These are phyloP conservation scores for Steccherinum ochraceum DNA, from an alignment of 768 basidiomycete genomes.

Conservation along the genomic window DNA sequence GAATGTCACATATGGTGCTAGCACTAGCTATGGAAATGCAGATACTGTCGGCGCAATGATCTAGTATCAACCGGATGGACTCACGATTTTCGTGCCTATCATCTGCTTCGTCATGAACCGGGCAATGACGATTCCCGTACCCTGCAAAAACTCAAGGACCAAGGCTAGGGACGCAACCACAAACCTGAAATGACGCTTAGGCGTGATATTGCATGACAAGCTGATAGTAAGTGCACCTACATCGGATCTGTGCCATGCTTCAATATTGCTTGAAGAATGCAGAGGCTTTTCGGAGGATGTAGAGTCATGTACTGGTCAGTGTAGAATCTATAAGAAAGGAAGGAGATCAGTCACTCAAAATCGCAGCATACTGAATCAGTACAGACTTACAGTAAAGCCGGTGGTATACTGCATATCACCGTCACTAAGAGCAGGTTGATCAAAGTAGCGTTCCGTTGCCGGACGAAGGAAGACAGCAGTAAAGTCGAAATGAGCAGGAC, in stretches of 20 bases:
- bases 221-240: neutral
- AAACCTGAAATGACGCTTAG: slow-evolving; percentile 5
- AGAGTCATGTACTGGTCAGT: slow-evolving; percentile 7
- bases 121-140: slow-evolving; percentile 2
- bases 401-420: slow-evolving; percentile 8
- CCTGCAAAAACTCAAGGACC: slow-evolving; percentile 11
- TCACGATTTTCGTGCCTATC: neutral
- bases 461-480: slow-evolving; percentile 4
- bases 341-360: too few relatives aligned
- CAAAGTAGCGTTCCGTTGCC: slow-evolving; percentile 7
- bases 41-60: too few relatives aligned
- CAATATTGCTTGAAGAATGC: slow-evolving; percentile 7
- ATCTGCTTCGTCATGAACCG: neutral
- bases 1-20: slow-evolving; percentile 13
- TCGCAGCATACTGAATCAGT: too few relatives aligned
- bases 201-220: neutral
- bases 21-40: slow-evolving; percentile 11
- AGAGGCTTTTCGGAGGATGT: slow-evolving; percentile 5
- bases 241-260: slow-evolving; percentile 10
- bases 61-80: too few relatives aligned
- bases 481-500: slow-evolving; percentile 10
- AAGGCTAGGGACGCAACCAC: slow-evolving; percentile 11
- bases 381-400: slow-evolving; percentile 9
- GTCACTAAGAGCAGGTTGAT: slow-evolving; percentile 12
- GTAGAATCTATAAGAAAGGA: slow-evolving; percentile 10